phyloP scores from a whole-genome alignment of 345 rosid species.

The Eucalyptus marginata region DNA sequence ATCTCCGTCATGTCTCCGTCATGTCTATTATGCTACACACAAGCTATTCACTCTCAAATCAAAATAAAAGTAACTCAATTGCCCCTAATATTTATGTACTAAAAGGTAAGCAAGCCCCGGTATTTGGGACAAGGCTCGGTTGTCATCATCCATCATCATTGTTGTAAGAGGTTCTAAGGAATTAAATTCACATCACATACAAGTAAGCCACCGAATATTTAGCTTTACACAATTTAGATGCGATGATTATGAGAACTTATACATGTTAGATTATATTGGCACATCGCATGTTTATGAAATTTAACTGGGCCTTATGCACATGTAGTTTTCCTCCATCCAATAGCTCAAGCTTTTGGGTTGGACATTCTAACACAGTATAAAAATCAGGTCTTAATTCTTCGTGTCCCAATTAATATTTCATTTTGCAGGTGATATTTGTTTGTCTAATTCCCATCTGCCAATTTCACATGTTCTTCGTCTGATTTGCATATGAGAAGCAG shows the following conservation, averaged over 20 bases:
- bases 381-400: neutral
- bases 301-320: neutral
- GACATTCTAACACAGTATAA: neutral
- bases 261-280: neutral
- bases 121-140: neutral
- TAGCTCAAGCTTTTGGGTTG: neutral
- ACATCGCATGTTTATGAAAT: neutral
- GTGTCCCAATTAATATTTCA: neutral
- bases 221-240: neutral
- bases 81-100: neutral
- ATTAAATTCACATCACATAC: neutral
- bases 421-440: neutral
- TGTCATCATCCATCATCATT: neutral
- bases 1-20: neutral
- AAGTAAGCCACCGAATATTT: neutral
- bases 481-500: neutral
- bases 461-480: neutral
- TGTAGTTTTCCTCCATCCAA: neutral
- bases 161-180: neutral
- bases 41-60: neutral
- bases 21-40: neutral
- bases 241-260: neutral
- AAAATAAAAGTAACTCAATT: neutral
- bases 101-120: neutral
- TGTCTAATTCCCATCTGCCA: neutral